A percentile compares a stretch with the other conserved stretches of the same genome.
Evolutionary conservation across 2,329 filamentous ascomycete species (phyloP).

Genomic region (Microdochium nivale): DNA sequence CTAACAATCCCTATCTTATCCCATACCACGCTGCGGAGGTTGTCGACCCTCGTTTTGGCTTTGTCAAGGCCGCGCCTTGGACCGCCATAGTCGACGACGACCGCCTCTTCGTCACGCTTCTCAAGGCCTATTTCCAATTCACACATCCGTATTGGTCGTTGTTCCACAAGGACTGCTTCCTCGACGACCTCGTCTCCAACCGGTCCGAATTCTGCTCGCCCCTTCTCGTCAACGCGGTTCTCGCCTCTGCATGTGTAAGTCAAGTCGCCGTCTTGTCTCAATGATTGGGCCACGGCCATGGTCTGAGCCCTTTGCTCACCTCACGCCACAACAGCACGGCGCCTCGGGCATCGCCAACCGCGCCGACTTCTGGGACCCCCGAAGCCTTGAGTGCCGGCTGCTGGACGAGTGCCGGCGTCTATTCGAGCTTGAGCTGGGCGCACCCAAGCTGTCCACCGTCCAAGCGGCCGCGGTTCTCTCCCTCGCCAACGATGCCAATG

Average conservation of each 20-base stretch:
- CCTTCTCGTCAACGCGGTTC: constrained; percentile 27
- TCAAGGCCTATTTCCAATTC: constrained; percentile 18
- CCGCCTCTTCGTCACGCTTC: constrained; percentile 21
- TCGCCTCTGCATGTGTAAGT: constrained; percentile 27
- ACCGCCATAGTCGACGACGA: constrained; percentile 25
- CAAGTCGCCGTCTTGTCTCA: neutral
- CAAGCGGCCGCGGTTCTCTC: constrained; percentile 23
- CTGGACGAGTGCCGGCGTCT: constrained; percentile 25
- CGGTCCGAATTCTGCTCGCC: constrained; percentile 25
- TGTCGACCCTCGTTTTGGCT: constrained; percentile 21
- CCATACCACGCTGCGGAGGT: constrained; percentile 26
- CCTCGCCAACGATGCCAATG: constrained; percentile 20
- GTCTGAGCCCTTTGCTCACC: neutral
- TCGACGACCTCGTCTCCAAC: constrained; percentile 26
- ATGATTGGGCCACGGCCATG: too few relatives aligned
- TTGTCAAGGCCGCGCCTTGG: constrained; percentile 23
- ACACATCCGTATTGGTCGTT: constrained; percentile 25
- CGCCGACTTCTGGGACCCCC: constrained; percentile 24
- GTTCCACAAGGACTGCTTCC: constrained; percentile 29
- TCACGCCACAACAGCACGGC: constrained; percentile 16
- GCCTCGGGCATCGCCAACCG: constrained; percentile 15
- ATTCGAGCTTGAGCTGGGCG: constrained; percentile 19
- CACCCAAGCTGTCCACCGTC: constrained; percentile 19
- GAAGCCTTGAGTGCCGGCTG: constrained; percentile 23
- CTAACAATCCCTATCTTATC: constrained; percentile 16